These are phyloP conservation scores for Eimeria necatrix DNA, from an alignment of 169 alveolate genomes.

Conservation along the genomic window DNA sequence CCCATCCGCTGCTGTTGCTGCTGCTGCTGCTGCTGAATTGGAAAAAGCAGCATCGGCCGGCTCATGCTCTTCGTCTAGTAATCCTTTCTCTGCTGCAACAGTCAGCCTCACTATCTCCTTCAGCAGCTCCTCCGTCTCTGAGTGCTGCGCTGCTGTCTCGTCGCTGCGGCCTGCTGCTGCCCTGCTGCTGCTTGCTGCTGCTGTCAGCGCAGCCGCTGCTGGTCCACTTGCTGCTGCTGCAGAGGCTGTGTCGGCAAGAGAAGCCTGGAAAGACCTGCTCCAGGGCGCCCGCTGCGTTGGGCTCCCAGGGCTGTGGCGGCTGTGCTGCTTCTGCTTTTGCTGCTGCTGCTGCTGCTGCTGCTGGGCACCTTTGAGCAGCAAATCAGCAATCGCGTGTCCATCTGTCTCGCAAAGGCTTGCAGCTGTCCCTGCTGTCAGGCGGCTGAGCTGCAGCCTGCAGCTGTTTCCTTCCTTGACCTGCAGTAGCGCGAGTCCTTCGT, in stretches of 20 bases:
- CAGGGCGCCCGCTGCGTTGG: neutral
- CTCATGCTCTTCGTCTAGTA: neutral
- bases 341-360: constrained; percentile 5
- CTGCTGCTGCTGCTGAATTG: neutral
- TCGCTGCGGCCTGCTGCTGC: neutral
- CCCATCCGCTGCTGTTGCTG: neutral
- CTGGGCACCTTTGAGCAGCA: constrained; percentile 43
- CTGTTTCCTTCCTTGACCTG: constrained; percentile 17
- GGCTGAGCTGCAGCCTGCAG: constrained; percentile 30
- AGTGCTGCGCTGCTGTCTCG: neutral
- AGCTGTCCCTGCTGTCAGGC: constrained; percentile 20
- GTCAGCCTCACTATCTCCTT: constrained; percentile 11
- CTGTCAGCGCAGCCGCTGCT: constrained; percentile 3
- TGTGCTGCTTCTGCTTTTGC: constrained; percentile 66
- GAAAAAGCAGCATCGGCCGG: neutral
- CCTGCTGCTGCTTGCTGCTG: neutral
- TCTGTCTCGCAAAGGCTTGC: constrained; percentile 16
- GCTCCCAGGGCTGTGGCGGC: neutral
- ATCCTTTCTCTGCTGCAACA: constrained; percentile 37
- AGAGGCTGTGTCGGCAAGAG: neutral
- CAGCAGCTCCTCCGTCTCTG: constrained; percentile 59
- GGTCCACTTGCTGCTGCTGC: neutral
- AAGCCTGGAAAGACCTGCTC: neutral
- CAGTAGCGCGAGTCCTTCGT: constrained; percentile 66
- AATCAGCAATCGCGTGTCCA: constrained; percentile 39